phyloP scores from a whole-genome alignment of 2,329 filamentous ascomycete species.

The Zymoseptoria passerinii region DNA sequence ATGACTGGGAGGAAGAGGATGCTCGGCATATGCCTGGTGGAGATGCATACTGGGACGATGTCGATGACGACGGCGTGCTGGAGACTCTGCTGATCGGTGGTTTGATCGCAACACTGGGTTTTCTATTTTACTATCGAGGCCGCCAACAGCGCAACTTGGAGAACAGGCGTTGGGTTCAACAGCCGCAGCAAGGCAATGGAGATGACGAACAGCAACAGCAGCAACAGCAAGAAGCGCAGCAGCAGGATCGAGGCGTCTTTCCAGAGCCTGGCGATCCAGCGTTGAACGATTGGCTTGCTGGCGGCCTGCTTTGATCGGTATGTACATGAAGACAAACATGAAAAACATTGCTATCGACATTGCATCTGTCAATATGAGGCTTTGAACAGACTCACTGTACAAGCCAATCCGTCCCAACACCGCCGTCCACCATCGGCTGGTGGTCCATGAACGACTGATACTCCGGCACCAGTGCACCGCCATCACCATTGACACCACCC shows the following conservation, averaged over 20 bases:
- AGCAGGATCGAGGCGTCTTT: constrained; percentile 49
- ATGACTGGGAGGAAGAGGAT: constrained; percentile 36
- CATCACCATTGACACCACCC: constrained; percentile 18
- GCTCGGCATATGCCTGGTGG: constrained; percentile 39
- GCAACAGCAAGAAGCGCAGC: constrained; percentile 33
- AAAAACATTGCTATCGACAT: background rate
- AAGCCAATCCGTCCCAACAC: constrained; percentile 15
- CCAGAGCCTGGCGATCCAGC: constrained; percentile 60
- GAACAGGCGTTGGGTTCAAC: constrained; percentile 35
- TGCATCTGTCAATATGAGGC: background rate
- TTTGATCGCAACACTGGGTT: constrained; percentile 63
- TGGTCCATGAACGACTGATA: constrained; percentile 21
- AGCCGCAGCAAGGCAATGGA: constrained; percentile 11
- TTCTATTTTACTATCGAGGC: constrained; percentile 74
- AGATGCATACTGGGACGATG: constrained; percentile 47
- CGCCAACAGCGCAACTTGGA: constrained; percentile 47
- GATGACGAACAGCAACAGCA: constrained; percentile 27
- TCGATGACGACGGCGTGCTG: constrained; percentile 64
- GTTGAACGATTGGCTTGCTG: constrained; percentile 59
- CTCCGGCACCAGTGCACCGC: constrained; percentile 19
- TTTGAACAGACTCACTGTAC: constrained; percentile 7
- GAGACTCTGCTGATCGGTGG: constrained; percentile 80
- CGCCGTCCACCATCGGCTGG: constrained; percentile 13
- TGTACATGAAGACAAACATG: background rate
- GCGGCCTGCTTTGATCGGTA: constrained; percentile 36